Percentiles rank a stretch among this genome's conserved stretches.
Evolutionary conservation across 2,329 filamentous ascomycete species (phyloP).

Genomic region (Thelonectria blattea): DNA sequence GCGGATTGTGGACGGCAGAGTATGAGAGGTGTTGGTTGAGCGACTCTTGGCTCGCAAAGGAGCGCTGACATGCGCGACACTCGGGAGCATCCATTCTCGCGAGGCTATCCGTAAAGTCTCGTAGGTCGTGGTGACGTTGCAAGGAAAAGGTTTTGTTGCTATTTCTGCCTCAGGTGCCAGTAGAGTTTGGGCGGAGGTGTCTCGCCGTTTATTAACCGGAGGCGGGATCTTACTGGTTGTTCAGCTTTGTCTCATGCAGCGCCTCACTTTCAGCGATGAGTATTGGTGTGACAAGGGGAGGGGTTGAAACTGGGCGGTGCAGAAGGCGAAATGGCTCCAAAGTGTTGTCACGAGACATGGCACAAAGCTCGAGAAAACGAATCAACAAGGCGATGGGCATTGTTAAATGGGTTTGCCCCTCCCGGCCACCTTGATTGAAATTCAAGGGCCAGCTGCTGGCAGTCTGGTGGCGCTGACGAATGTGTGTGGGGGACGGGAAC

Average conservation of each 20-base stretch:
- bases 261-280: not conserved
- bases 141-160: not conserved
- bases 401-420: no score
- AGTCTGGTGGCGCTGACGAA: no score
- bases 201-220: not conserved
- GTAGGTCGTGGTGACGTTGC: no score
- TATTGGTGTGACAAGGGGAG: not conserved
- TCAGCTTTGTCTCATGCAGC: not conserved
- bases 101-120: no score
- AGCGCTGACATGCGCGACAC: not conserved
- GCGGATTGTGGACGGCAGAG: not conserved
- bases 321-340: not conserved
- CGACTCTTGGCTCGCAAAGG: not conserved
- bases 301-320: not conserved
- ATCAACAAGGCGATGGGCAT: no score
- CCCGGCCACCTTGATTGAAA: no score
- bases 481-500: no score
- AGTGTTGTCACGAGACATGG: no score
- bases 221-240: not conserved
- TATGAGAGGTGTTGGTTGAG: not conserved
- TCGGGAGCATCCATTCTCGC: not conserved
- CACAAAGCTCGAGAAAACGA: no score
- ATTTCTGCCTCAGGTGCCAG: not conserved
- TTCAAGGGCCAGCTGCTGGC: no score
- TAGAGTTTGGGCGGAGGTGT: not conserved